Evolutionary conservation across 768 basidiomycete genomes (phyloP).

Genomic region (Imleria badia): DNA sequence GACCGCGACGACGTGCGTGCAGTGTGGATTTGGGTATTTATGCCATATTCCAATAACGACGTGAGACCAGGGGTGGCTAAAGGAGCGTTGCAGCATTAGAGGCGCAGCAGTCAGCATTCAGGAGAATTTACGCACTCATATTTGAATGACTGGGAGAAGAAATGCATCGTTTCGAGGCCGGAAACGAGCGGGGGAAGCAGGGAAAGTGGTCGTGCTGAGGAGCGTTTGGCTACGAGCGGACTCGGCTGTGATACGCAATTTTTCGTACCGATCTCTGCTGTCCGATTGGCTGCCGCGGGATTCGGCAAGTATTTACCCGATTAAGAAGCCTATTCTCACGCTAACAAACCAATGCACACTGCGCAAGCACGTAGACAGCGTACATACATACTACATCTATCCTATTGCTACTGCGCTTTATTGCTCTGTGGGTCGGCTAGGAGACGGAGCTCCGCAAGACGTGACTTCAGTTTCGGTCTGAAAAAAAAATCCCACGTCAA

Average conservation of each 20-base stretch:
- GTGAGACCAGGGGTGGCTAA: conserved; percentile 86
- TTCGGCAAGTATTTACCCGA: conserved; percentile 8
- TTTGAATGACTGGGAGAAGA: conserved; percentile 80
- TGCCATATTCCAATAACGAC: conserved; percentile 93
- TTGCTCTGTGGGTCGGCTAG: conserved; percentile 28
- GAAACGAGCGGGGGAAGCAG: conserved; percentile 24
- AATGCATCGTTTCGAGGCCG: conserved; percentile 59
- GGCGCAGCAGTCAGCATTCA: not conserved
- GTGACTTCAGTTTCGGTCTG: conserved; percentile 79
- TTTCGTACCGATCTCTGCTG: conserved; percentile 8
- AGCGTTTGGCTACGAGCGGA: conserved; percentile 11
- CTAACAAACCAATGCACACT: no score
- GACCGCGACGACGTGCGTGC: conserved; percentile 83
- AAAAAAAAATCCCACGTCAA: not conserved
- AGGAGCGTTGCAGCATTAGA: conserved; percentile 12
- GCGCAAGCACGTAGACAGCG: not conserved
- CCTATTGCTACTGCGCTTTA: not conserved
- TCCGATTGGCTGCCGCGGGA: conserved; percentile 31
- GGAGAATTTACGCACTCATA: conserved; percentile 65
- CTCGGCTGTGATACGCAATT: conserved; percentile 11
- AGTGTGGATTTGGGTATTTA: conserved; percentile 94
- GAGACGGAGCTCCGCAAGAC: conserved; percentile 66
- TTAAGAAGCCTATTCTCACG: conserved; percentile 9
- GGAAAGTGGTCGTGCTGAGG: conserved; percentile 21
- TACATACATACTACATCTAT: not conserved